Conservation (phyloP, 208 protist species). For the Trypanosoma melophagium region DNA sequence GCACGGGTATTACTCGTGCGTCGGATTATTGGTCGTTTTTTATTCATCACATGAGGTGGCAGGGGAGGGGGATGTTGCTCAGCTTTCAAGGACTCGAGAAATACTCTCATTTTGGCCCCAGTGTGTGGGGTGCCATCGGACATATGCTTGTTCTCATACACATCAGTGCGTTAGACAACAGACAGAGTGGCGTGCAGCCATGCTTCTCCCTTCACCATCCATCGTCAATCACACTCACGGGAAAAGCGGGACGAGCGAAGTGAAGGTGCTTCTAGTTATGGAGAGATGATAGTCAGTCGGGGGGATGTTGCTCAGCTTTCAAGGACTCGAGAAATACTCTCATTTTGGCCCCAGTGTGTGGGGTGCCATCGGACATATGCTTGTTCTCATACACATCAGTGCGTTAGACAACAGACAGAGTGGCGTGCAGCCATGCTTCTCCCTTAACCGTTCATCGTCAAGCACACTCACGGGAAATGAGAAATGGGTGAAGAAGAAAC, state of each 20-base stretch:
- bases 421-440: background rate
- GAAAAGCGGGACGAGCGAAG: background rate
- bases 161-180: slow-evolving; percentile 22
- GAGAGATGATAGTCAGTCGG: background rate
- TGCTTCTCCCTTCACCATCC: slow-evolving; percentile 26
- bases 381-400: slow-evolving; percentile 37
- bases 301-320: slow-evolving; percentile 14
- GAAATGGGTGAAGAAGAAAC: too few relatives aligned
- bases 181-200: too few relatives aligned
- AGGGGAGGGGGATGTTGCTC: background rate
- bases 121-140: slow-evolving; percentile 13
- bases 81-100: slow-evolving; percentile 26
- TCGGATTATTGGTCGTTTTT: slow-evolving; percentile 39
- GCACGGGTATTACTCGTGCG: background rate
- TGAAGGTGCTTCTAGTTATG: background rate
- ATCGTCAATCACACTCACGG: slow-evolving; percentile 24
- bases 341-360: slow-evolving; percentile 7
- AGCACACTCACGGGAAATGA: background rate
- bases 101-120: slow-evolving; percentile 25
- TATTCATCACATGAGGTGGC: slow-evolving; percentile 7
- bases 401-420: background rate
- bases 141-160: slow-evolving; percentile 38
- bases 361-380: slow-evolving; percentile 32
- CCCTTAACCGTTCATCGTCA: slow-evolving; percentile 33
- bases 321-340: slow-evolving; percentile 29